A percentile compares a stretch with the other conserved stretches of the same genome.
These are phyloP conservation scores for Boletus pseudopeckii DNA, from an alignment of 768 basidiomycete genomes.

Conservation along the genomic window DNA sequence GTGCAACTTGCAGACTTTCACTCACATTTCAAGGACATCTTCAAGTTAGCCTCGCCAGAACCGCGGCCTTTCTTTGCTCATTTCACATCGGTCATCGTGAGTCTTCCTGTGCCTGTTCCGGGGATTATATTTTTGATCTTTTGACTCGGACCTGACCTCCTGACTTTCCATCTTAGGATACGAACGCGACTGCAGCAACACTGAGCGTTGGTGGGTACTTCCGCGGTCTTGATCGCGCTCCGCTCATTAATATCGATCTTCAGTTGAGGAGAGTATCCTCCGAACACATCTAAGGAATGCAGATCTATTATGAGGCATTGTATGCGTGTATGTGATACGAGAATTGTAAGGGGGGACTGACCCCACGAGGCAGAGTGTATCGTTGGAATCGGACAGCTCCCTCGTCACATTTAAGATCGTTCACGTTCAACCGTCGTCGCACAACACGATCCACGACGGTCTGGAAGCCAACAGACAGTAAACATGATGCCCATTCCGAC, in stretches of 20 bases:
- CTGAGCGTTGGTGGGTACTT: constrained; percentile 55
- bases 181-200: constrained; percentile 68
- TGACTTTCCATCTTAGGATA: constrained; percentile 51
- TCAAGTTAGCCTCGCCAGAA: constrained; percentile 56
- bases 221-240: not conserved
- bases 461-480: no score
- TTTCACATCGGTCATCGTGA: constrained; percentile 74
- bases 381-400: not conserved
- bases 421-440: not conserved
- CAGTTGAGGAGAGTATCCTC: constrained; percentile 72
- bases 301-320: constrained; percentile 53
- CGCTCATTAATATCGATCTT: not conserved
- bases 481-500: not conserved
- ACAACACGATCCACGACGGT: not conserved
- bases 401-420: no score
- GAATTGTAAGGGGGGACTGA: not conserved
- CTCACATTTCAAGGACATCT: constrained; percentile 76
- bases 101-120: constrained; percentile 29
- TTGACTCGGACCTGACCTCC: not conserved
- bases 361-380: not conserved
- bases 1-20: constrained; percentile 56
- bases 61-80: constrained; percentile 68
- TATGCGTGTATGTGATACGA: not conserved
- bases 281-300: constrained; percentile 67
- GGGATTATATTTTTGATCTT: not conserved